These are phyloP conservation scores for Rhododendron ferrugineum DNA, from an alignment of 148 eudicot genomes.

Conservation along the genomic window DNA sequence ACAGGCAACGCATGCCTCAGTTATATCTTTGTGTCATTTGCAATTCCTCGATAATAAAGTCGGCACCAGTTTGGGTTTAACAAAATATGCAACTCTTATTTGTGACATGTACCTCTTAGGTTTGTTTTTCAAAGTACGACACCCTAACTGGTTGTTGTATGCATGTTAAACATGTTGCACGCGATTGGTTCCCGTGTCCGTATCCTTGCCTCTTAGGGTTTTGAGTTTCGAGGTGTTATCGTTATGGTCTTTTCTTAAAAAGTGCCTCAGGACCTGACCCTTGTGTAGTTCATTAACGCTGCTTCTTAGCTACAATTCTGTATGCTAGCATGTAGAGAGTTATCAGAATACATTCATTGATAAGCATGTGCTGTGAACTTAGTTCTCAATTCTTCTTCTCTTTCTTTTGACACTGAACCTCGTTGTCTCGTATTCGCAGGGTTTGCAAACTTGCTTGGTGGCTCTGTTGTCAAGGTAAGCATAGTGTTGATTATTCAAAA, in stretches of 20 bases:
- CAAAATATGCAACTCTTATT: not conserved
- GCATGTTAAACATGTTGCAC: not conserved
- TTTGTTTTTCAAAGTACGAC: not conserved
- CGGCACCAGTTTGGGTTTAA: not conserved
- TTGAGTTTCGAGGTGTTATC: not conserved
- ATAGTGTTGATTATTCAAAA: slow-evolving; percentile 5
- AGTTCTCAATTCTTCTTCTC: not conserved
- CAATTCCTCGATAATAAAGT: not conserved
- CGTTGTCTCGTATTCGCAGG: slow-evolving; percentile 42
- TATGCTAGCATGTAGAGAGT: not conserved
- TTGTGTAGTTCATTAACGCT: not conserved
- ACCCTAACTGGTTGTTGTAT: not conserved
- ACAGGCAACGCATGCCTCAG: not conserved
- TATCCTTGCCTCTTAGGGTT: not conserved
- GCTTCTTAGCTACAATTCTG: not conserved
- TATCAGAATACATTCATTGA: not conserved
- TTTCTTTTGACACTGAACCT: slow-evolving; percentile 11
- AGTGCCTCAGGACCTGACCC: not conserved
- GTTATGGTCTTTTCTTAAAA: not conserved
- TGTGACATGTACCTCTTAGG: not conserved
- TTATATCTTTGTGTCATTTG: not conserved
- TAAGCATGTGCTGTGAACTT: slow-evolving; percentile 4
- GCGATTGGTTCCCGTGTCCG: not conserved
- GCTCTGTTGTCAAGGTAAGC: slow-evolving; percentile 82
- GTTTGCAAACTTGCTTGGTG: slow-evolving; percentile 95